Evolutionary conservation across 768 basidiomycete species (phyloP), one percentile per base, ranked within the genome.

Genomic region (Candolleomyces aberdarensis): DNA sequence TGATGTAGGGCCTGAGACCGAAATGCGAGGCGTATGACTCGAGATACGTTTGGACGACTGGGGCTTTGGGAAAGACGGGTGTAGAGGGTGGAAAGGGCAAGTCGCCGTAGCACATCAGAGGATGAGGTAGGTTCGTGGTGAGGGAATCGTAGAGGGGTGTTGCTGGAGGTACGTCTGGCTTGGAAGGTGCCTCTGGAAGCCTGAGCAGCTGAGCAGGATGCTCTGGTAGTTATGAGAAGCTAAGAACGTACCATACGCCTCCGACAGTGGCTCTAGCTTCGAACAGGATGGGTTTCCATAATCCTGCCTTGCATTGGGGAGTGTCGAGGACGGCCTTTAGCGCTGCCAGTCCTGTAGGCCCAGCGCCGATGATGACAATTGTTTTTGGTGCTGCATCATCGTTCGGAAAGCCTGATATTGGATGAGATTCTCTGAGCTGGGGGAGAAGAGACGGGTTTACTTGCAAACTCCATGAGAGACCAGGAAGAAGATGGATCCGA

Each of bases 61-160:
- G 64, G 2, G 91, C 89, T 6, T 64, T 66, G 0, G 92, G 92
- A 70, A 81, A 94, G 29, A 92, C 76, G 1, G 86, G 79, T 0
- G 91, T 92, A 2, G 82, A 84, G 0, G 89, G 86, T 0, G 89
- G 89, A 66, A 92, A 93, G 0, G 78, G 67, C 66, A 83, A 85
- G 50, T 80, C 80, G 1, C 80, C 75, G 65, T 78, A 93, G 3
- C 82, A 82, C 92, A 94, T 94, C 53, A 87, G 61, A 1, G 88
- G 88, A 64, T 93, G 89, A 0, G 92, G 89, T 5, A 94, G 69
- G 65, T 94, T 94, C 0, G 92, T 88, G n/a, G 87, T 88, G 13
- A 94, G 75, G 0, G 88, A 87, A 66, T 93, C 88, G 66, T 94
- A 94, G 9, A 92, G 67, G 1, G 92, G 85, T 0, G 89, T 88